Evolutionary conservation across 208 protist genomes (phyloP).

Genomic region (Leishmania major): DNA sequence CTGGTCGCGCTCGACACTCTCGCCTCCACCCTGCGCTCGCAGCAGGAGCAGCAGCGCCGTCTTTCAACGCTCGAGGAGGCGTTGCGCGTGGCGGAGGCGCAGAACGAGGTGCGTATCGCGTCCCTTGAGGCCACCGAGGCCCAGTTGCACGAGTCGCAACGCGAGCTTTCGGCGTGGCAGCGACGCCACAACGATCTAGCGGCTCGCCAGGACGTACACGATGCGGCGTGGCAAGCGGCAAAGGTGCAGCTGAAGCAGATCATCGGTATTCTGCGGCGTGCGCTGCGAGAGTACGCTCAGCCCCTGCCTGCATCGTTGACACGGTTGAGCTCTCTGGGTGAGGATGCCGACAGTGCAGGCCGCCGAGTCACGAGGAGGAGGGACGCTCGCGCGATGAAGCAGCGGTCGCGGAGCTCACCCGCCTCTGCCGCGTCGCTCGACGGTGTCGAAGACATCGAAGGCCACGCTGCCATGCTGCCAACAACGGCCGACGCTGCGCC

Average conservation of each 20-base stretch:
- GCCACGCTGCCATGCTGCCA: not conserved
- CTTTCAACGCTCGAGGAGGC: conserved; percentile 17
- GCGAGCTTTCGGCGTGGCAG: conserved; percentile 15
- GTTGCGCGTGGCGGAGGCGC: not conserved
- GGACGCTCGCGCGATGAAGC: not conserved
- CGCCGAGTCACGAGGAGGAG: not conserved
- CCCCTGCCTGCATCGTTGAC: not conserved
- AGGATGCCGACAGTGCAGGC: not conserved
- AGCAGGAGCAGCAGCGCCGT: not conserved
- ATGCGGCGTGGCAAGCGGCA: not conserved
- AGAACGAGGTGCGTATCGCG: conserved; percentile 7
- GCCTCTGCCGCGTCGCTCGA: not conserved
- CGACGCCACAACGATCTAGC: not conserved
- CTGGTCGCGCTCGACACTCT: conserved; percentile 1
- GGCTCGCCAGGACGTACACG: conserved; percentile 7
- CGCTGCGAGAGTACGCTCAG: conserved; percentile 8
- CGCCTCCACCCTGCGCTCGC: not conserved
- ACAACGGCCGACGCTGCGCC: not conserved
- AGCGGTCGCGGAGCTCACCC: not conserved
- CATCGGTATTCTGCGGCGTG: not conserved
- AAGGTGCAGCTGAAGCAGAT: conserved; percentile 1
- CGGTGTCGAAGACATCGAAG: not conserved
- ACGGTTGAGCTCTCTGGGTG: not conserved
- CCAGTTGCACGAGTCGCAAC: conserved; percentile 7
- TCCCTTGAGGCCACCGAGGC: conserved; percentile 10